phyloP scores from a whole-genome alignment of 2,329 filamentous ascomycete genomes.

The Pseudogymnoascus sp. region DNA sequence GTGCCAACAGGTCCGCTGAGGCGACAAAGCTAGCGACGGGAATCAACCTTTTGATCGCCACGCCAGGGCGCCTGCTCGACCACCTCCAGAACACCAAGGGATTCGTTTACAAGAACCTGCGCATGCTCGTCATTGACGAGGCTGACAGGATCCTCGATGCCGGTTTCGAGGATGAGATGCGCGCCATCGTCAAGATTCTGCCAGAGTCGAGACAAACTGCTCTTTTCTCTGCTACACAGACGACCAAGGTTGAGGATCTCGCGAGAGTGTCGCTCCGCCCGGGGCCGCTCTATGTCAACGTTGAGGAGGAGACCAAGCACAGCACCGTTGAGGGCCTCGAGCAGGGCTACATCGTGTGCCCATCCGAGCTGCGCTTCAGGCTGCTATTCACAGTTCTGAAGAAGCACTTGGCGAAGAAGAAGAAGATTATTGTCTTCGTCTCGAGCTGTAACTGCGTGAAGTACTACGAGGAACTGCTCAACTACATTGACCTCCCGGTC shows the following conservation, averaged over 20 bases:
- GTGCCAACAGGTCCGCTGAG: constrained; percentile 83
- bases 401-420: constrained; percentile 72
- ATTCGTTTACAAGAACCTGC: constrained; percentile 88
- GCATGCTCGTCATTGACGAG: constrained; percentile 90
- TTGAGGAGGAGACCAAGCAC: constrained; percentile 82
- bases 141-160: constrained; percentile 95
- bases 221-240: constrained; percentile 98
- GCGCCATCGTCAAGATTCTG: constrained; percentile 89
- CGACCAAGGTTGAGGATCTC: constrained; percentile 95
- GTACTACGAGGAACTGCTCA: constrained; percentile 90
- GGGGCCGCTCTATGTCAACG: constrained; percentile 93
- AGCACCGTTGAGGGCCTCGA: constrained; percentile 90
- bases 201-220: constrained; percentile 87
- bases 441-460: constrained; percentile 89
- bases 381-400: constrained; percentile 92
- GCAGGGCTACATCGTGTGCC: constrained; percentile 91
- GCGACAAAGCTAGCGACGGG: constrained; percentile 91
- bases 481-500: constrained; percentile 92
- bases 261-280: constrained; percentile 87
- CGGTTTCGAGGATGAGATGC: constrained; percentile 98
- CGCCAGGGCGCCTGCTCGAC: constrained; percentile 85
- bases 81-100: constrained; percentile 87
- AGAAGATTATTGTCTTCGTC: constrained; percentile 95
- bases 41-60: constrained; percentile 90
- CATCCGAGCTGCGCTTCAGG: constrained; percentile 87